Evolutionary conservation across 225 moss, liverwort and hornwort species (phyloP), one percentile per base, ranked within the genome.

Genomic region (Bryum argenteum): DNA sequence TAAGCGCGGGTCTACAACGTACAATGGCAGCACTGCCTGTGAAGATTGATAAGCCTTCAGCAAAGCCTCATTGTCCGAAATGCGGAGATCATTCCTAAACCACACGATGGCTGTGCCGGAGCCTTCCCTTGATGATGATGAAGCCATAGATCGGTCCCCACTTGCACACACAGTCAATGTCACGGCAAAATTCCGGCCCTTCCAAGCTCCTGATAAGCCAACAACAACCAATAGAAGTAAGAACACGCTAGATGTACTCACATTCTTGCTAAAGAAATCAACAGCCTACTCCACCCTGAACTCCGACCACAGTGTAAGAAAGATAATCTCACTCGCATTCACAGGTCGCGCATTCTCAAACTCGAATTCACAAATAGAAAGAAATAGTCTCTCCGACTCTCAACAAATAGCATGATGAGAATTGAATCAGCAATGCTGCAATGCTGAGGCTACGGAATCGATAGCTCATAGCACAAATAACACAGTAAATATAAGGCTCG

Each of bases 41-140:
- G 98, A 99, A 38, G 92, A 83, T 58, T 94, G 91, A 94, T 89
- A 99, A 17, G 98, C 98, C 65, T 87, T 84, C 70, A 92, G 50
- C 77, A 99, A 75, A 15, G 91, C 91, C 77, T 99, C 98, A 40
- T 99, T 99, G 71, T 99, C 98, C 23, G 89, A 78, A 22, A 94
- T 75, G 39, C 98, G 89, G 63, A 99, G 81, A 62, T 99, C 98
- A 59, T 99, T 99, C 72, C 98, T 77, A 53, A 99, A 94, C 98
- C 98, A 99, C n/a, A 93, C 91, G 9, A 94, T 71, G 18, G 92
- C 81, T 19, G 82, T 79, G 24, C 87, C 87, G 68, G 71, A 63
- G 51, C 81, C 84, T 54, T 48, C 75, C 65, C 81, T 82, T 21
- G 75, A 75, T 37, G 80, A 56, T 21, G 75, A 75, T 37, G 80